Evolutionary conservation across 129 eudicot species (phyloP).

Genomic region (Helianthus annuus): DNA sequence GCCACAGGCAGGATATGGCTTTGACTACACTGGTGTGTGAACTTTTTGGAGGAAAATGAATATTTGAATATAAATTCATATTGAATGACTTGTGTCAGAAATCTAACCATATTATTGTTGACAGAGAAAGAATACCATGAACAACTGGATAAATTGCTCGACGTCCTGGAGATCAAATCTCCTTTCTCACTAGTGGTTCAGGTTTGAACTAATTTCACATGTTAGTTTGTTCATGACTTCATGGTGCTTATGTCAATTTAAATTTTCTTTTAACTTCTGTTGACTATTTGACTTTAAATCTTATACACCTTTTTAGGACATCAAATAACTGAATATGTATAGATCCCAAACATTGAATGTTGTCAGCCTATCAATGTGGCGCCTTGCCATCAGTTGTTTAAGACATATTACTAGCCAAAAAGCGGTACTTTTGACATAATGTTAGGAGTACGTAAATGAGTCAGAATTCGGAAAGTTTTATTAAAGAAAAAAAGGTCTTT

Average conservation of each 20-base stretch:
- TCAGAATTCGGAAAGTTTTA: not conserved
- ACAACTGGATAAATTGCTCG: constrained; percentile 82
- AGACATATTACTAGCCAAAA: not conserved
- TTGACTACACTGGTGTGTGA: constrained; percentile 85
- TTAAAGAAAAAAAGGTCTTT: not conserved
- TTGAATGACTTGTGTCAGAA: not conserved
- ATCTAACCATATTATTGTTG: constrained; percentile 20
- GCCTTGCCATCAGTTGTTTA: not conserved
- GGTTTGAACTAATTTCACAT: constrained; percentile 53
- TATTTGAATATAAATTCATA: not conserved
- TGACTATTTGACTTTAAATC: not conserved
- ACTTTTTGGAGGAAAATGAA: constrained; percentile 4
- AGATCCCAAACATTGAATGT: not conserved
- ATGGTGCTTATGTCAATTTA: constrained; percentile 19
- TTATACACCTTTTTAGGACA: not conserved
- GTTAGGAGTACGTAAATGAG: not conserved
- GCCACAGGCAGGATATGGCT: constrained; percentile 92
- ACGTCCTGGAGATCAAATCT: constrained; percentile 58
- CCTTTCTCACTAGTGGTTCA: constrained; percentile 87
- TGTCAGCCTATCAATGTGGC: not conserved
- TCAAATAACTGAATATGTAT: not conserved
- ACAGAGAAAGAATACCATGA: constrained; percentile 95
- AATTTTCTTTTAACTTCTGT: constrained; percentile 11
- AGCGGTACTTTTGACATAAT: not conserved
- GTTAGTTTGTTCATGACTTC: constrained; percentile 15